These are phyloP conservation scores for Rhodosporidiobolus odoratus DNA, from an alignment of 768 basidiomycete genomes.

Conservation along the genomic window DNA sequence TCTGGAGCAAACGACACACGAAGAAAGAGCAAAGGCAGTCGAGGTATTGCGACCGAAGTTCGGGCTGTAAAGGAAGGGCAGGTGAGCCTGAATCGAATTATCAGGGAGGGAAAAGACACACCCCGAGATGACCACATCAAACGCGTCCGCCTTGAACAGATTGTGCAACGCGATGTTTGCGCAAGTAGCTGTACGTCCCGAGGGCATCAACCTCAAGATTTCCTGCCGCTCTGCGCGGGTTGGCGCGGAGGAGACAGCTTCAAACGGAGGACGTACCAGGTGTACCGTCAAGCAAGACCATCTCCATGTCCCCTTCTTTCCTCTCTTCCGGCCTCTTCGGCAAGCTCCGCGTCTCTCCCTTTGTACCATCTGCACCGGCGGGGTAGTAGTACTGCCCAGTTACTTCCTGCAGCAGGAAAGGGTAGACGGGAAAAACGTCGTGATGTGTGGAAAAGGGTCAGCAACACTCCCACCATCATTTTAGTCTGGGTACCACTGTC, in stretches of 20 bases:
- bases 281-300: conserved; percentile 48
- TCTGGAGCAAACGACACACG: conserved; percentile 9
- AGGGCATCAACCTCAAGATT: too few species aligned
- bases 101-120: neutral
- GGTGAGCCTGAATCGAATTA: neutral
- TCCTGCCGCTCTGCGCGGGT: too few species aligned
- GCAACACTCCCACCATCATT: too few species aligned
- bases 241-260: too few species aligned
- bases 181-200: conserved; percentile 45
- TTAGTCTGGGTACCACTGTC: too few species aligned
- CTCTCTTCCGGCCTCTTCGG: conserved; percentile 40
- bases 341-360: conserved; percentile 44
- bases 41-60: conserved; percentile 47
- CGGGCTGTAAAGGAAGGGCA: neutral
- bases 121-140: conserved; percentile 49
- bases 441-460: too few species aligned
- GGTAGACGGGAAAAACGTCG: too few species aligned
- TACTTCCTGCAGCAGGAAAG: too few species aligned
- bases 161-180: conserved; percentile 48
- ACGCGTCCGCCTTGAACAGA: conserved; percentile 43
- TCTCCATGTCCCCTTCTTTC: conserved; percentile 48
- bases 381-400: conserved; percentile 48
- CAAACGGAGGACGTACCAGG: neutral
- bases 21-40: conserved; percentile 48
- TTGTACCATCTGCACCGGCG: conserved; percentile 43